phyloP scores from a whole-genome alignment of 2,329 filamentous ascomycete species.

The Chaetomium sp. region DNA sequence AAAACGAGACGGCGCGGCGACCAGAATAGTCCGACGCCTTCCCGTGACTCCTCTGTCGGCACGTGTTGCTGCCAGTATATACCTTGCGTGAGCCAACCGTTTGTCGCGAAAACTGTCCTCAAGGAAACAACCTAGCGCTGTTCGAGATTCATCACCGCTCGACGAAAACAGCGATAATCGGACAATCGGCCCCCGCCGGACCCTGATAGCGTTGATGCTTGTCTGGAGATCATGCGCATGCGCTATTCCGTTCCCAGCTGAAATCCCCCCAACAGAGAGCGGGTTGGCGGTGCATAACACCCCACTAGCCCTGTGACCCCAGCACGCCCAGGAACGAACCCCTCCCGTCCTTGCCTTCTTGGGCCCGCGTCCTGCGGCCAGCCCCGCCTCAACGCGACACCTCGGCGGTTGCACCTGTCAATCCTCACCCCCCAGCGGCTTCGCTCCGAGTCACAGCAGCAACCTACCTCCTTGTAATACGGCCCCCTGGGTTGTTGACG shows the following conservation, averaged over 20 bases:
- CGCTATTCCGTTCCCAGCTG: constrained; percentile 28
- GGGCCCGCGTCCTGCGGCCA: constrained; percentile 22
- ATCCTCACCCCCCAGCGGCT: neutral
- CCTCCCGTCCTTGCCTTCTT: constrained; percentile 19
- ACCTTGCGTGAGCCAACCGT: neutral
- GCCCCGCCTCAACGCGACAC: constrained; percentile 30
- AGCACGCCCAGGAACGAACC: constrained; percentile 22
- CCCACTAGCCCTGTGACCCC: constrained; percentile 24
- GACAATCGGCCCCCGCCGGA: constrained; percentile 19
- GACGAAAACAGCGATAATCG: constrained; percentile 14
- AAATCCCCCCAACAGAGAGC: constrained; percentile 21
- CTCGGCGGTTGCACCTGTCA: constrained; percentile 22
- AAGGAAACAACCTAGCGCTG: neutral
- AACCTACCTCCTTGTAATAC: constrained; percentile 8
- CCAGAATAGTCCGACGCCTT: neutral
- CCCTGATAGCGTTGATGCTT: constrained; percentile 22
- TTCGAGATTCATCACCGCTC: neutral
- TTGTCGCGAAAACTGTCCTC: neutral
- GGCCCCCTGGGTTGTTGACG: constrained; percentile 18
- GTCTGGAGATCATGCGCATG: constrained; percentile 19
- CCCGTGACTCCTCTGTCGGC: neutral
- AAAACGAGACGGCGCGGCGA: neutral
- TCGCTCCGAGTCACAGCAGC: constrained; percentile 29
- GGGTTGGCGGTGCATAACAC: neutral
- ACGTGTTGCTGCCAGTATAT: constrained; percentile 2